Evolutionary conservation across 2,329 filamentous ascomycete genomes (phyloP), one percentile per base, ranked within the genome.

Genomic region (Delphinella strobiligena): DNA sequence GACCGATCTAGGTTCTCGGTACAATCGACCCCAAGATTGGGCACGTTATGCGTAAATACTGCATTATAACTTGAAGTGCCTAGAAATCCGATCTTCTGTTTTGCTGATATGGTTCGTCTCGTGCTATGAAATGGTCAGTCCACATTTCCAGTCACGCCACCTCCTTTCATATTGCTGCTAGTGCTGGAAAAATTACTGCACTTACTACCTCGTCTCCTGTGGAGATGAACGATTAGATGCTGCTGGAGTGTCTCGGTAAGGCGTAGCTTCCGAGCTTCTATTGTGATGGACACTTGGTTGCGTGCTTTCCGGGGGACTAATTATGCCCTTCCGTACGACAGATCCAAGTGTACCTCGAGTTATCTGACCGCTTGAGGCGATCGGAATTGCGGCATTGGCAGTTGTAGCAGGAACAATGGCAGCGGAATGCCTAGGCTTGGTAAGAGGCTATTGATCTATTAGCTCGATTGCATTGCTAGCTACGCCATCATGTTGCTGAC

Each of bases 51-150:
- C 0, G 49, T 53, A 36, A 54, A 59, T n/a, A 58, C 49, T 9
- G 54, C 54, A 7, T 49, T 53, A 34, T 55, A 59, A 38, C 49
- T 51, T 7, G 55, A 57, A 4, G 54, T 45, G 1, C 55, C 54
- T 2, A 59, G 48, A 29, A 57, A 58, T 3, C 55, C 55, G 11
- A 50, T 51, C 32, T 51, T 53, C 30, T 46, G 46, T 31, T 52
- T 42, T 19, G 50, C 51, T 2, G 49, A 50, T 45, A 48, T 54
- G 36, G 34, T 36, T 11, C 37, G 19, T 46, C 47, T 16, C 36
- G 36, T 31, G 31, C 27, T 16, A 32, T 34, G 7, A 36, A 27
- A 10, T 44, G 43, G 16, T 37, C 43, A 31, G 37, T n/a, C n/a
- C n/a, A n/a, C n/a, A n/a, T n/a, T n/a, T n/a, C n/a, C n/a, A n/a